These are phyloP conservation scores for Mycena maculata DNA, from an alignment of 768 basidiomycete genomes.

Conservation along the genomic window DNA sequence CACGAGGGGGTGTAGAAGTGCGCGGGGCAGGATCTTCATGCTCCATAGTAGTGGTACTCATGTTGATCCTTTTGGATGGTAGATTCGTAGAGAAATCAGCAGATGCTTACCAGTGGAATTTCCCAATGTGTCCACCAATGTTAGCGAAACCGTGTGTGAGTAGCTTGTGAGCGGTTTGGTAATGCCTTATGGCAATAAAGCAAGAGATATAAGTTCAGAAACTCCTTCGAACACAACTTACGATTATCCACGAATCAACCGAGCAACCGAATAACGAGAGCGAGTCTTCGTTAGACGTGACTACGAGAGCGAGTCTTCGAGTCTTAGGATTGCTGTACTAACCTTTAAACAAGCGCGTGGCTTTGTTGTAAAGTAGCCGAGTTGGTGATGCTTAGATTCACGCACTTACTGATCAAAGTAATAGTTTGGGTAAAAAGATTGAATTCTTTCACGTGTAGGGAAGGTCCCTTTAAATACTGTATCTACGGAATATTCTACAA, in stretches of 20 bases:
- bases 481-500: background rate
- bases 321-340: background rate
- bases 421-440: background rate
- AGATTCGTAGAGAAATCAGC: too few species aligned
- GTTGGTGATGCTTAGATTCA: conserved; percentile 8
- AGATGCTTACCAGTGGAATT: too few species aligned
- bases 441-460: background rate
- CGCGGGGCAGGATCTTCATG: too few species aligned
- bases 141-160: too few species aligned
- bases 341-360: background rate
- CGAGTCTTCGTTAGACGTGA: conserved; percentile 1
- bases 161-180: background rate
- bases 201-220: background rate
- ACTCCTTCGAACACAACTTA: background rate
- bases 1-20: too few species aligned
- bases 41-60: too few species aligned
- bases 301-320: conserved; percentile 5
- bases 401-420: background rate
- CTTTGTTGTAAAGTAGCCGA: background rate
- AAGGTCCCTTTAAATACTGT: background rate
- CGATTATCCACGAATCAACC: background rate
- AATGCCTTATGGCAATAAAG: background rate
- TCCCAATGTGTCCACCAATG: background rate
- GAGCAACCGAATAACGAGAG: conserved; percentile 4
- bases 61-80: too few species aligned